Evolutionary conservation across 2,329 filamentous ascomycete genomes (phyloP), one percentile per base, ranked within the genome.

Genomic region (Claviceps cyperi): DNA sequence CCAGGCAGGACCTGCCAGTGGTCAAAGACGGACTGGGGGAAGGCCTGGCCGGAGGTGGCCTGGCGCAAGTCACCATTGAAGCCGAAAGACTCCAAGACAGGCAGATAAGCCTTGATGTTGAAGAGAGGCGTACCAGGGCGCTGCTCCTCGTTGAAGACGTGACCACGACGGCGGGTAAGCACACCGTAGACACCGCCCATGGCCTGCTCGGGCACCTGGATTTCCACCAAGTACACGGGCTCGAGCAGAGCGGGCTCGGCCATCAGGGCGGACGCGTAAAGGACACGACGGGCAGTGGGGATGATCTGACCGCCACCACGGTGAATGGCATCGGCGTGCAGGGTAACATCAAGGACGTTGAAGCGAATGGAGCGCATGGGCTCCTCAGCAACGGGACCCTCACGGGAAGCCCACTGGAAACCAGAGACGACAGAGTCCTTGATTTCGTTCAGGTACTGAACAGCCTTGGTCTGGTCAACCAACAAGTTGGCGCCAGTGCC

Each of bases 111-210:
- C 82, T 94, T 95, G 80, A 98, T 86, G 74, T 87, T 97, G 86
- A 97, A 98, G 56, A 98, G 86, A 74, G 92, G 92, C 70, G 92
- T 98, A 75, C 92, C 92, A 57, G 91, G 86, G 68, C 92, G 88
- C 80, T 98, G 92, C 79, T 94, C 86, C 79, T 98, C 92, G 70
- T 78, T 78, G 82, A 97, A 96, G 75, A 98, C 92, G 83, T 97
- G 91, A 81, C 92, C 92, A 86, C 92, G 84, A 73, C 90, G 80
- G 68, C 90, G 86, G 74, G 90, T 96, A 64, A 98, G 86, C 68
- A 96, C 90, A 84, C 90, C 86, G 76, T 98, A 98, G 74, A 98
- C 94, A 81, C 92, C 92, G 81, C 92, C 92, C 92, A 98, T 97
- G 69, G 92, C 91, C 67, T 83, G 77, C 81, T 98, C 92, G 66